Percentiles rank a stretch among this genome's conserved stretches.
phyloP scores from a whole-genome alignment of 2,329 filamentous ascomycete genomes.

The Capronia americana region DNA sequence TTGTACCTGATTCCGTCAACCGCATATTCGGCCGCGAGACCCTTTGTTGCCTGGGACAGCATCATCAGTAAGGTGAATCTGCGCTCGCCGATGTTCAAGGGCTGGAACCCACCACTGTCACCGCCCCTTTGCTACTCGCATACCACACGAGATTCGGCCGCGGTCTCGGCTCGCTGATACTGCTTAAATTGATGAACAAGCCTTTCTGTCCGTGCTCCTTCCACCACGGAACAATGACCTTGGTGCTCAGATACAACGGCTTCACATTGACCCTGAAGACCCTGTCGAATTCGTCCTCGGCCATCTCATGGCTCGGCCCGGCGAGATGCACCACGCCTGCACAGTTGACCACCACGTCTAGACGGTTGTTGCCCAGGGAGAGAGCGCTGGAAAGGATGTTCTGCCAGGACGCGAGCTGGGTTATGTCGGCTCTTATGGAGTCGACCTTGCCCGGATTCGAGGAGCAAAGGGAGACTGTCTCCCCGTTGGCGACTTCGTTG shows the following conservation, averaged over 20 bases:
- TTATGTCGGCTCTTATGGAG: slow-evolving; percentile 27
- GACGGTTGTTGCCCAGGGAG: slow-evolving; percentile 10
- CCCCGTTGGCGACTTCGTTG: slow-evolving; percentile 18
- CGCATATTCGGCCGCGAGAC: slow-evolving; percentile 34
- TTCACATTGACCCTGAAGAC: slow-evolving; percentile 38
- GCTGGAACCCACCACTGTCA: slow-evolving; percentile 29
- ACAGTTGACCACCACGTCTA: slow-evolving; percentile 35
- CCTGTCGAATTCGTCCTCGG: slow-evolving; percentile 35
- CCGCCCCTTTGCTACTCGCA: slow-evolving; percentile 31
- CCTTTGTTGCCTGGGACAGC: slow-evolving; percentile 29
- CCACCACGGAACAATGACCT: slow-evolving; percentile 36
- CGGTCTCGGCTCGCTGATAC: slow-evolving; percentile 34
- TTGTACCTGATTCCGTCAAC: slow-evolving; percentile 32
- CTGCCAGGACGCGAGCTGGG: slow-evolving; percentile 30
- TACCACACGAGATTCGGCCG: slow-evolving; percentile 37
- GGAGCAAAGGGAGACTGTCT: slow-evolving; percentile 20
- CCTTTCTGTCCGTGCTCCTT: slow-evolving; percentile 31
- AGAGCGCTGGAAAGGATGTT: slow-evolving; percentile 22
- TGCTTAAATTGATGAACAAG: slow-evolving; percentile 35
- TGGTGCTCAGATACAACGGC: slow-evolving; percentile 36
- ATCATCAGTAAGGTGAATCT: neutral
- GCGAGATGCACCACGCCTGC: slow-evolving; percentile 32
- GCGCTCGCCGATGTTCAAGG: neutral
- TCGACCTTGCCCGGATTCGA: slow-evolving; percentile 6
- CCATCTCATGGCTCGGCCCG: slow-evolving; percentile 30